A percentile compares a stretch with the other conserved stretches of the same genome.
Evolutionary conservation across 1,139 yeast genomes (phyloP).

Genomic region (Zygosaccharomyces sapae): DNA sequence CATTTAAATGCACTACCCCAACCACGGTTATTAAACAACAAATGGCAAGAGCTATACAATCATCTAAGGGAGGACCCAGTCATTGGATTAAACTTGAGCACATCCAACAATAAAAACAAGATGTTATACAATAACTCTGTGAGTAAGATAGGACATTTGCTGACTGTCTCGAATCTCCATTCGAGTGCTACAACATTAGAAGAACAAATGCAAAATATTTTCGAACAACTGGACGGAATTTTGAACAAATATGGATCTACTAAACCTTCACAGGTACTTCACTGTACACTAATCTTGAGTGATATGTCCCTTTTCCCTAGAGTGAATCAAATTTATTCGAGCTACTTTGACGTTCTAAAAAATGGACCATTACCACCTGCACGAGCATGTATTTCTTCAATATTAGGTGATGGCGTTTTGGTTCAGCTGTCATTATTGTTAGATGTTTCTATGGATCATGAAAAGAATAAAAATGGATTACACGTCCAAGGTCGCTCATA

Average conservation of each 20-base stretch:
- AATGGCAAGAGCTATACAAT: constrained; percentile 43
- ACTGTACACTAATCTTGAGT: constrained; percentile 54
- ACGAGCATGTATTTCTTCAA: constrained; percentile 73
- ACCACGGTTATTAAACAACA: constrained; percentile 49
- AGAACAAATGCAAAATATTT: constrained; percentile 48
- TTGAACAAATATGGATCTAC: constrained; percentile 35
- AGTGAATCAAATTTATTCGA: constrained; percentile 58
- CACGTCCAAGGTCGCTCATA: constrained; percentile 89
- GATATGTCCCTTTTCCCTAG: constrained; percentile 61
- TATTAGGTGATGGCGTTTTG: constrained; percentile 38
- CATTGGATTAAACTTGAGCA: not conserved
- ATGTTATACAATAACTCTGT: constrained; percentile 10
- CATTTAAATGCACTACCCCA: constrained; percentile 35
- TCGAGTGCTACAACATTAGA: constrained; percentile 38
- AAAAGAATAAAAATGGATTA: constrained; percentile 50
- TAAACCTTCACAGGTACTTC: constrained; percentile 41
- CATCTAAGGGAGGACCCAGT: not conserved
- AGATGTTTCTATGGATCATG: constrained; percentile 21
- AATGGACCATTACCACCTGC: constrained; percentile 72
- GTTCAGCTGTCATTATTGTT: constrained; percentile 60
- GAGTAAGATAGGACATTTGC: constrained; percentile 33
- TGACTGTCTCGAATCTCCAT: constrained; percentile 51
- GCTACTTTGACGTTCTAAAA: constrained; percentile 42
- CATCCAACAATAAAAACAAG: not conserved
- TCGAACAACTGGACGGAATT: constrained; percentile 40